phyloP scores from a whole-genome alignment of 768 basidiomycete genomes.

The Coprinopsis marcescibilis region DNA sequence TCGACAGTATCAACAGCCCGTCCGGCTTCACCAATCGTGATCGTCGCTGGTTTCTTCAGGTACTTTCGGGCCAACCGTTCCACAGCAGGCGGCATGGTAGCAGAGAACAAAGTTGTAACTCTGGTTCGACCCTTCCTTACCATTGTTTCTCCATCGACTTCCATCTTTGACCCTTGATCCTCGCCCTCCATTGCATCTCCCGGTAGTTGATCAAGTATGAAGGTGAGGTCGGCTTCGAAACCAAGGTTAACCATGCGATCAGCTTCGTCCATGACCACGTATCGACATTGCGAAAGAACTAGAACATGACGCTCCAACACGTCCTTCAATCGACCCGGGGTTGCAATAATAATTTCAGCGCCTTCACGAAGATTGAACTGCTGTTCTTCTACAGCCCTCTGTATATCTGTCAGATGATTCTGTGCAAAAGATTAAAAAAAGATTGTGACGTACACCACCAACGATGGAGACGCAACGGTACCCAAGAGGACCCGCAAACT shows the following conservation, averaged over 20 bases:
- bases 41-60: constrained; percentile 84
- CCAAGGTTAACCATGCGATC: constrained; percentile 99
- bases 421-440: constrained; percentile 1
- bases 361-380: constrained; percentile 97
- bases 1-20: constrained; percentile 98
- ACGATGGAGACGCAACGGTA: constrained; percentile 97
- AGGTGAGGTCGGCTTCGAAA: constrained; percentile 91
- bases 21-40: constrained; percentile 97
- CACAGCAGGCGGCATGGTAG: constrained; percentile 98
- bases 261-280: constrained; percentile 99
- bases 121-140: constrained; percentile 70
- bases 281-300: constrained; percentile 94
- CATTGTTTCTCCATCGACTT: constrained; percentile 64
- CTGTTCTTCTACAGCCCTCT: constrained; percentile 95
- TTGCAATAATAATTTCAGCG: constrained; percentile 97
- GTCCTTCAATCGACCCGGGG: constrained; percentile 96
- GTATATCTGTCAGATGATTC: constrained; percentile 10
- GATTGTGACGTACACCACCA: constrained; percentile 70
- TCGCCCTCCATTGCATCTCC: constrained; percentile 85
- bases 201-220: constrained; percentile 91
- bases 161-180: constrained; percentile 68
- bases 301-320: constrained; percentile 94
- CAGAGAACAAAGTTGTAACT: constrained; percentile 96
- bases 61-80: constrained; percentile 94
- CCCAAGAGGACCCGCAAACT: constrained; percentile 86